These are phyloP conservation scores for Sclerotinia sclerotiorum DNA, from an alignment of 2,329 filamentous ascomycete genomes.

Conservation along the genomic window DNA sequence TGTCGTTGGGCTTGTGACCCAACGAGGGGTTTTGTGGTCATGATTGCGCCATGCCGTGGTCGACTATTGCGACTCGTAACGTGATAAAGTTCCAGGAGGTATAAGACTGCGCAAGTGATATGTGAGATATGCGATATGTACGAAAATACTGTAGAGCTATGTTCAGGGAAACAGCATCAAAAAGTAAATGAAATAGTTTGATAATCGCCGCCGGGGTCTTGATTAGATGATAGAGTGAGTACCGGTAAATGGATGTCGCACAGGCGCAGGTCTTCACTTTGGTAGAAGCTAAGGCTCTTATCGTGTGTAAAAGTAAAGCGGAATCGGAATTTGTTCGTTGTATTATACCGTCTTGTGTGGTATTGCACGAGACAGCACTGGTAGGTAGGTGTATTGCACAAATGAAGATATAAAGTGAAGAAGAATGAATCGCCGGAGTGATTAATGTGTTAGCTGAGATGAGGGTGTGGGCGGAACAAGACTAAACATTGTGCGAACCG, in stretches of 20 bases:
- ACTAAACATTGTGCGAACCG: not conserved
- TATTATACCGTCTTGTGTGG: not conserved
- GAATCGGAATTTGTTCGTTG: not conserved
- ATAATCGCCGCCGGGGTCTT: not conserved
- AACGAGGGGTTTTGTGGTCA: constrained; percentile 37
- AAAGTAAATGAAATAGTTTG: not conserved
- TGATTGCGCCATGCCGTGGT: constrained; percentile 31
- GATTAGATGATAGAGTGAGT: constrained; percentile 3
- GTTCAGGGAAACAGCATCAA: not conserved
- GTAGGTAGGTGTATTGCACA: not conserved
- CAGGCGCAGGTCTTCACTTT: constrained; percentile 11
- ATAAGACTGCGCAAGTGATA: not conserved
- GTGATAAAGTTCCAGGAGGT: not conserved
- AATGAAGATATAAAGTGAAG: constrained; percentile 4
- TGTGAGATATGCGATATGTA: not conserved
- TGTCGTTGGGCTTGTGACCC: constrained; percentile 30
- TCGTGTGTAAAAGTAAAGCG: not conserved
- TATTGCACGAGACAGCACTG: not conserved
- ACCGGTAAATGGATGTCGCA: not conserved
- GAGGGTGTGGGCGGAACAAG: not conserved
- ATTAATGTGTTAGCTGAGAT: not conserved
- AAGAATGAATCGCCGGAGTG: not conserved
- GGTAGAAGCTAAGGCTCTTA: not conserved
- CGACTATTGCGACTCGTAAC: constrained; percentile 19
- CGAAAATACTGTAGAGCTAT: not conserved